Evolutionary conservation across 2,329 filamentous ascomycete genomes (phyloP), one percentile per base, ranked within the genome.

Genomic region (Mycogone perniciosa): DNA sequence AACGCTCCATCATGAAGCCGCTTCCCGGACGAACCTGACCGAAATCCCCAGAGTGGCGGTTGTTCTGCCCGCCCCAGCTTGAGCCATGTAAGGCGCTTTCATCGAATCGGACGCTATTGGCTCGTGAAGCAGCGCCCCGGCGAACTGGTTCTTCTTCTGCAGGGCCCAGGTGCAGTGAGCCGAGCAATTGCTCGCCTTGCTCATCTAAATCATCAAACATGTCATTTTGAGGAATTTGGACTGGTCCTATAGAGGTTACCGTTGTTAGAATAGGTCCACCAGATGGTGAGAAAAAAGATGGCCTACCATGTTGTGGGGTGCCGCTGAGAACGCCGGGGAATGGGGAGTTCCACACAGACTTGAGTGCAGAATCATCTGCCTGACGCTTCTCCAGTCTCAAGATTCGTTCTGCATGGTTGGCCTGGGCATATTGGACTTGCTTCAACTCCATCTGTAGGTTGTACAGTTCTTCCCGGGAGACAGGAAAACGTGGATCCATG

Each of bases 61-160:
- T 88, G 57, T 82, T 83, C 62, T 95, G 89, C 7, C 72, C 72
- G 37, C 85, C 85, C 81, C 93, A 95, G 66, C 90, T 80, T 7
- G 81, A 90, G 44, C 89, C 87, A 60, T 96, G 90, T 60, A 96
- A 83, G 10, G 92, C 91, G 63, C 89, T 96, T 66, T 97, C 92
- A 64, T 97, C 93, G 62, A 99, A 99, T 35, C 93, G 88, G 59
- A 99, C 93, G 64, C 93, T 97, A 66, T 97, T 97, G 44, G 93
- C 92, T 60, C 93, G 81, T 13, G 93, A 99, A 13, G 89, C 86
- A 20, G 88, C 89, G 48, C 93, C 89, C 56, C 92, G 82, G 35
- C 89, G 83, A 51, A 89, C 84, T 31, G 88, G 88, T 64, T 91
- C 87, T 56, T 97, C 90, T 55, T 96, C 91, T 5, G 85, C 80